phyloP scores from a whole-genome alignment of 23 red algal species.

The Porphyridium purpureum region DNA sequence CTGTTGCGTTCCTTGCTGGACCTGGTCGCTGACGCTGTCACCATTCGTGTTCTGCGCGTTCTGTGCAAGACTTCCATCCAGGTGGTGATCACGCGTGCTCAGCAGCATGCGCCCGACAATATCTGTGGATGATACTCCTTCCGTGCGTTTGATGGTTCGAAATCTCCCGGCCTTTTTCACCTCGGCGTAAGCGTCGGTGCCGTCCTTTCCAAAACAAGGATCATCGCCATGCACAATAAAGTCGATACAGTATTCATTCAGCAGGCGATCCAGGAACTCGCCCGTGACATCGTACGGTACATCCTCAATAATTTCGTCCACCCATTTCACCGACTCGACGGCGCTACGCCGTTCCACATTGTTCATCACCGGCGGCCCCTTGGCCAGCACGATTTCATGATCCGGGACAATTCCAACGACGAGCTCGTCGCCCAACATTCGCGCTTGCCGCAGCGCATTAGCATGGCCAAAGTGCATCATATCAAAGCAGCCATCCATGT shows the following conservation, averaged over 20 bases:
- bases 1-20: too few relatives aligned
- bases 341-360: conserved; percentile 70
- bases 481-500: conserved; percentile 99
- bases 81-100: conserved; percentile 38
- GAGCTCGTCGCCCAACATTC: conserved; percentile 73
- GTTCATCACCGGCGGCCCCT: conserved; percentile 93
- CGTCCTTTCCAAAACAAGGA: conserved; percentile 66
- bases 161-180: conserved; percentile 76
- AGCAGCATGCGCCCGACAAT: conserved; percentile 86
- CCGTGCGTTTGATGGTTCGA: conserved; percentile 76
- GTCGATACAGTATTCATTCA: conserved; percentile 71
- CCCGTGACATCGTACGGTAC: conserved; percentile 85
- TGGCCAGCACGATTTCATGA: conserved; percentile 68
- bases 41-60: too few relatives aligned
- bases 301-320: conserved; percentile 70
- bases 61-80: too few relatives aligned
- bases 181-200: conserved; percentile 74
- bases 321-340: conserved; percentile 93
- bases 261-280: conserved; percentile 60
- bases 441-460: conserved; percentile 86
- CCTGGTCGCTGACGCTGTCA: too few relatives aligned
- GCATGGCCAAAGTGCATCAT: conserved; percentile 98
- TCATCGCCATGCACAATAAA: conserved; percentile 97
- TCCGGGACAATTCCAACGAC: conserved; percentile 79
- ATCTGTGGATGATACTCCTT: conserved; percentile 95